Conservation (phyloP, 768 basidiomycete genomes). For the Mycena rosella region DNA sequence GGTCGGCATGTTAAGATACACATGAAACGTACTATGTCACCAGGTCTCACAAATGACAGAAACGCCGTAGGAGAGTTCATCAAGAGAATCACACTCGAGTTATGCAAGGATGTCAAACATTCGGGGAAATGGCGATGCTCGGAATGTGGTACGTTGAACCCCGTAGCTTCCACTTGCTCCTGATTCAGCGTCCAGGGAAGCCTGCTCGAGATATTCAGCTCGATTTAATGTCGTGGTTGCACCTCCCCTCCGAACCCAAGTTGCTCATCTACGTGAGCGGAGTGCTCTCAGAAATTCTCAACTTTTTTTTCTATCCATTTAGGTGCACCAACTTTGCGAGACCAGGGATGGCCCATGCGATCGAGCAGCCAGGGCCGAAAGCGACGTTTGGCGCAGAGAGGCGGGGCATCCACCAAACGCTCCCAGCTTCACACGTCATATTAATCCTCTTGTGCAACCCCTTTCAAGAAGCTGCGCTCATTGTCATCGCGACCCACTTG, state of each 20-base stretch:
- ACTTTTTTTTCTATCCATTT: neutral
- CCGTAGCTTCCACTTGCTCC: too few relatives aligned
- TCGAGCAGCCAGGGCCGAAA: slow-evolving; percentile 21
- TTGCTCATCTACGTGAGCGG: slow-evolving; percentile 9
- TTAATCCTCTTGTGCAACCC: slow-evolving; percentile 13
- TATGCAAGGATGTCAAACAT: slow-evolving; percentile 14
- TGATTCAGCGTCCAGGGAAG: slow-evolving; percentile 5
- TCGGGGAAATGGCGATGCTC: slow-evolving; percentile 23
- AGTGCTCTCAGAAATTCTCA: neutral
- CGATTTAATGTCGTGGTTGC: slow-evolving; percentile 8
- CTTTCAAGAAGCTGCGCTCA: slow-evolving; percentile 24
- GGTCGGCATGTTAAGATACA: slow-evolving; percentile 21
- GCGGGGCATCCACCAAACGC: slow-evolving; percentile 17
- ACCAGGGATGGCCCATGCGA: slow-evolving; percentile 24
- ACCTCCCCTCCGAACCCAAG: slow-evolving; percentile 2
- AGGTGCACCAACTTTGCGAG: slow-evolving; percentile 27
- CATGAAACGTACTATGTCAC: neutral
- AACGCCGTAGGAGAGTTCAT: neutral
- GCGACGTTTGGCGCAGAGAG: slow-evolving; percentile 15
- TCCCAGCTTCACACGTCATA: slow-evolving; percentile 18
- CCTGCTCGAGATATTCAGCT: slow-evolving; percentile 23
- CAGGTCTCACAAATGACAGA: neutral
- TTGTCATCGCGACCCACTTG: slow-evolving; percentile 21
- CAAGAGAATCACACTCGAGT: neutral
- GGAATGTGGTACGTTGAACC: slow-evolving; percentile 11